Evolutionary conservation across 768 basidiomycete genomes (phyloP).

Genomic region (Grammothele lineata): DNA sequence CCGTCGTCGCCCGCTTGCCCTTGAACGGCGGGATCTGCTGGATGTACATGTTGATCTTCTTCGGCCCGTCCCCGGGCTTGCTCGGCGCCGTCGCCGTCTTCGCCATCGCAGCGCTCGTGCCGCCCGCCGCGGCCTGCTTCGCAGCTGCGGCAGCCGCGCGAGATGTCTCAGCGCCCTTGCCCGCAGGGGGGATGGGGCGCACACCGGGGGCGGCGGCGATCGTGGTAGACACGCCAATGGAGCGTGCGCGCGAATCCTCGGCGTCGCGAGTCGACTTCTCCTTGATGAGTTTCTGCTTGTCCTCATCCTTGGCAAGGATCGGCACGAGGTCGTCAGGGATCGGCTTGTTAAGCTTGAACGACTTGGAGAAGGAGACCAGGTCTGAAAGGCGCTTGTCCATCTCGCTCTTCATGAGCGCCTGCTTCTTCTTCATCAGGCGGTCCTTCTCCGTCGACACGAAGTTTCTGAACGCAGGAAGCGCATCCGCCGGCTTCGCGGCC

Average conservation of each 20-base stretch:
- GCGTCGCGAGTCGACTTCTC: slow-evolving; percentile 76
- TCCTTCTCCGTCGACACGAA: slow-evolving; percentile 93
- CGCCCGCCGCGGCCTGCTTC: slow-evolving; percentile 12
- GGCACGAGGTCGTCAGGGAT: slow-evolving; percentile 93
- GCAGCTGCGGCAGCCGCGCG: slow-evolving; percentile 6
- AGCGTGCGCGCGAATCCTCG: slow-evolving; percentile 57
- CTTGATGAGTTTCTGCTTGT: slow-evolving; percentile 78
- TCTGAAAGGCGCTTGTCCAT: slow-evolving; percentile 95
- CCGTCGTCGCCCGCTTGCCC: slow-evolving; percentile 44
- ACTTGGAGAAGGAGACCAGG: slow-evolving; percentile 86
- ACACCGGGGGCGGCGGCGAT: slow-evolving; percentile 40
- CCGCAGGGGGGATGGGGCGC: slow-evolving; percentile 25
- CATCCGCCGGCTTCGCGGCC: slow-evolving; percentile 46
- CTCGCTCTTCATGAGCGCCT: slow-evolving; percentile 84
- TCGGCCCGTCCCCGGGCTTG: slow-evolving; percentile 15
- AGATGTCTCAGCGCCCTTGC: slow-evolving; percentile 18
- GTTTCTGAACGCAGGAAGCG: slow-evolving; percentile 82
- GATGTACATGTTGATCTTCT: slow-evolving; percentile 68
- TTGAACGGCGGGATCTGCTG: slow-evolving; percentile 90
- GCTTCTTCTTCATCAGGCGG: slow-evolving; percentile 84
- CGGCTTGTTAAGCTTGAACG: slow-evolving; percentile 95
- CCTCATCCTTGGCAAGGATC: slow-evolving; percentile 91
- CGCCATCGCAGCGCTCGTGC: slow-evolving; percentile 3
- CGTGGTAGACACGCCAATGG: slow-evolving; percentile 44
- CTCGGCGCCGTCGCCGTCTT: slow-evolving; percentile 17